phyloP scores from a whole-genome alignment of 768 basidiomycete genomes.

The Rhodotorula paludigena region DNA sequence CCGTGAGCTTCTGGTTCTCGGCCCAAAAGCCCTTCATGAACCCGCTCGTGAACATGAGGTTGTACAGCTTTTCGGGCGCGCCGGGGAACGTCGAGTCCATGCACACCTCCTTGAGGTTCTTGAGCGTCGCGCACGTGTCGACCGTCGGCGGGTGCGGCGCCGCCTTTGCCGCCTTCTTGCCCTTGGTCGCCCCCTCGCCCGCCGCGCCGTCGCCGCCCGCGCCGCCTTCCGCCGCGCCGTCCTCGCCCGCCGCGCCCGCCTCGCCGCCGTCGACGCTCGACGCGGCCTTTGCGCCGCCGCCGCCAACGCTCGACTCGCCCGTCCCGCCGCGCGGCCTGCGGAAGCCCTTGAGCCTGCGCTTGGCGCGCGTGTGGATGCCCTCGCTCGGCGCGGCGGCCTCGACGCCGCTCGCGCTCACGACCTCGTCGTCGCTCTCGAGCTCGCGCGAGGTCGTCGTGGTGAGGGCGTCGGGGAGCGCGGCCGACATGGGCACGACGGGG shows the following conservation, averaged over 20 bases:
- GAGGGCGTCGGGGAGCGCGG: constrained; percentile 38
- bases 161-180: neutral
- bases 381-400: constrained; percentile 5
- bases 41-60: constrained; percentile 86
- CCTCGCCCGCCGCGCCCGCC: neutral
- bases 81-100: constrained; percentile 77
- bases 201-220: neutral
- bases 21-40: constrained; percentile 76
- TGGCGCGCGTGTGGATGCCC: constrained; percentile 1
- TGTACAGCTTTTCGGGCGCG: constrained; percentile 90
- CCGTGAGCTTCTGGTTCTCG: constrained; percentile 78
- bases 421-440: neutral
- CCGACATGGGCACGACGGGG: constrained; percentile 55
- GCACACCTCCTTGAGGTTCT: constrained; percentile 45
- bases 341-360: constrained; percentile 18
- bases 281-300: neutral
- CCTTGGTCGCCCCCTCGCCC: neutral
- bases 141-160: constrained; percentile 23
- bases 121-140: constrained; percentile 33
- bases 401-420: neutral
- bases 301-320: neutral
- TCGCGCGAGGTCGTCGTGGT: constrained; percentile 27
- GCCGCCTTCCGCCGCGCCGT: neutral
- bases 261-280: no score
- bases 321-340: constrained; percentile 22